Percentiles rank a stretch among this genome's conserved stretches.
Evolutionary conservation across 2,329 filamentous ascomycete species (phyloP).

Genomic region (Scytalidium lignicola): DNA sequence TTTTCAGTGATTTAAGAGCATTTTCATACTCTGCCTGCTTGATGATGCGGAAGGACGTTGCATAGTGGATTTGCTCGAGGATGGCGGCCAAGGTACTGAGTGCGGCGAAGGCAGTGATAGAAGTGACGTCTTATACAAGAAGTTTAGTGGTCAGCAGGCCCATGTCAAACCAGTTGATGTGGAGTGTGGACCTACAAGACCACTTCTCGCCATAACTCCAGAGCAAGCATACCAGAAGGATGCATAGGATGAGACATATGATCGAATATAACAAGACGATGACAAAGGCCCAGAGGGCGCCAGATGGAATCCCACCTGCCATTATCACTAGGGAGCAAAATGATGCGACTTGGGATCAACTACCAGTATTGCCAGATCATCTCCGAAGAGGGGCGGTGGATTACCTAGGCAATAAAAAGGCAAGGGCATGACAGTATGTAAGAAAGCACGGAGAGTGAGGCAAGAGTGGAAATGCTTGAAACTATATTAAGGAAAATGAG

Average conservation of each 20-base stretch:
- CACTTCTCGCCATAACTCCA: constrained; percentile 26
- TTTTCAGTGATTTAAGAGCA: constrained; percentile 28
- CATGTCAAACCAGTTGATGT: not conserved
- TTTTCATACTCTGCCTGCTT: constrained; percentile 31
- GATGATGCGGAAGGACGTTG: constrained; percentile 15
- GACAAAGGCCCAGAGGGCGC: constrained; percentile 19
- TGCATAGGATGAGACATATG: constrained; percentile 18
- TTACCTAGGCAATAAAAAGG: too few relatives aligned
- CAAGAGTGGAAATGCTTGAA: too few relatives aligned
- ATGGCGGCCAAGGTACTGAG: constrained; percentile 24
- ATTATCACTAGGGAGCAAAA: constrained; percentile 2
- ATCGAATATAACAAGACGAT: constrained; percentile 24
- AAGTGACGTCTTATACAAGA: constrained; percentile 19
- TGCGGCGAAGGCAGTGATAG: constrained; percentile 21
- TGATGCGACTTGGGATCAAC: not conserved
- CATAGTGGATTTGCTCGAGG: constrained; percentile 26
- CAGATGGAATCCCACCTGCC: constrained; percentile 16
- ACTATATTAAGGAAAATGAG: too few relatives aligned
- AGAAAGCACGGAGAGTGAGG: too few relatives aligned
- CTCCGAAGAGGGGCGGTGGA: too few relatives aligned
- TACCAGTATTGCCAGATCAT: too few relatives aligned
- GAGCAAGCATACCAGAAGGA: constrained; percentile 20
- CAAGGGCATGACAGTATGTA: too few relatives aligned
- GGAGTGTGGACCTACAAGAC: constrained; percentile 17
- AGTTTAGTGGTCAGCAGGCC: not conserved